Evolutionary conservation across 2,329 filamentous ascomycete species (phyloP).

Genomic region (Fusarium transvaalense): DNA sequence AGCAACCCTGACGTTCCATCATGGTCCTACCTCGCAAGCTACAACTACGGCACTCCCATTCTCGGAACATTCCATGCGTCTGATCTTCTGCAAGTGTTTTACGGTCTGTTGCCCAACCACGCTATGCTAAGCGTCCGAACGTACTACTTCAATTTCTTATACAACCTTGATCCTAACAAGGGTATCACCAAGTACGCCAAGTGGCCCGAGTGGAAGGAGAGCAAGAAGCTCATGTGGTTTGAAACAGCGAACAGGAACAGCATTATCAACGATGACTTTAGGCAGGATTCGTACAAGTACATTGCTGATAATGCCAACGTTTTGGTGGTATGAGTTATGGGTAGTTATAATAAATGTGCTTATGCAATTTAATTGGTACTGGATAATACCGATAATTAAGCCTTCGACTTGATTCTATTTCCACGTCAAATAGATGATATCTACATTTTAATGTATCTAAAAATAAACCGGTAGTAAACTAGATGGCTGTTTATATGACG

Average conservation of each 20-base stretch:
- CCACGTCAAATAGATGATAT: accelerated
- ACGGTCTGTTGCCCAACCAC: conserved; percentile 72
- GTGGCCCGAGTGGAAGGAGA: conserved; percentile 60
- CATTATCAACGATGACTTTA: conserved; percentile 56
- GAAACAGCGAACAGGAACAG: conserved; percentile 50
- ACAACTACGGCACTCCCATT: conserved; percentile 77
- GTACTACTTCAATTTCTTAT: conserved; percentile 80
- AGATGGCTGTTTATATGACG: background rate
- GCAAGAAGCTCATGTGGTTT: conserved; percentile 65
- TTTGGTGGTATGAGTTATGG: conserved; percentile 39
- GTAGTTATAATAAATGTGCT: background rate
- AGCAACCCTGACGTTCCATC: conserved; percentile 70
- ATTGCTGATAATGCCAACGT: conserved; percentile 44
- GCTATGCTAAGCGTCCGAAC: conserved; percentile 70
- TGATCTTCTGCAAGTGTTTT: conserved; percentile 78
- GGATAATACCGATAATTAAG: background rate
- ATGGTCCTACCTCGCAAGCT: conserved; percentile 82
- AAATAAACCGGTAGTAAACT: background rate
- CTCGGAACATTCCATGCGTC: conserved; percentile 81
- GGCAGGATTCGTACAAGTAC: conserved; percentile 48
- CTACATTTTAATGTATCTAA: background rate
- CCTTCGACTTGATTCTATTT: background rate
- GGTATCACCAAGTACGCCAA: conserved; percentile 55
- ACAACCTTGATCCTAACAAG: conserved; percentile 77
- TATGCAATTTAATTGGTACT: background rate